Percentiles rank a stretch among this genome's conserved stretches.
Conservation (phyloP, 768 basidiomycete genomes). For the Guyanaporus albipodus region DNA sequence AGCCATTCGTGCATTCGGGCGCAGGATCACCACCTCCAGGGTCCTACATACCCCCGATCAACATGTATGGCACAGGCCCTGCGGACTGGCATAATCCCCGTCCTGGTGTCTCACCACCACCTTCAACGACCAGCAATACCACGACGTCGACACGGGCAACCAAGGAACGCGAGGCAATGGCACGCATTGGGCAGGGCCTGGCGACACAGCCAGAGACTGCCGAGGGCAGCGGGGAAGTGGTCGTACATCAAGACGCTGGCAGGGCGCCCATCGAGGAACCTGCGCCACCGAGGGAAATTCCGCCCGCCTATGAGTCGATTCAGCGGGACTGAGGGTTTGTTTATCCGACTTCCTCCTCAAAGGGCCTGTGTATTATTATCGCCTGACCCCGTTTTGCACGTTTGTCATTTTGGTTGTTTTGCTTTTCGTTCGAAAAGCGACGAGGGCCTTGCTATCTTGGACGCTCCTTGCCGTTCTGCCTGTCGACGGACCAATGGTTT, state of each 20-base stretch:
- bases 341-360: no score
- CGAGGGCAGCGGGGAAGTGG: conserved; percentile 21
- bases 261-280: conserved; percentile 20
- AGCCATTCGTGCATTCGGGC: not conserved
- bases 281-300: conserved; percentile 23
- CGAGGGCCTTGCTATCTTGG: no score
- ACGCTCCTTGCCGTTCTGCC: no score
- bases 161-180: conserved; percentile 26
- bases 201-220: conserved; percentile 20
- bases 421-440: no score
- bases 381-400: no score
- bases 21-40: not conserved
- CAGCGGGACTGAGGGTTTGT: conserved; percentile 10
- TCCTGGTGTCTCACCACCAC: conserved; percentile 18
- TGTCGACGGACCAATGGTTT: no score
- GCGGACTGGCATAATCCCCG: conserved; percentile 20
- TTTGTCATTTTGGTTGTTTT: no score
- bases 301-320: conserved; percentile 29
- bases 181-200: conserved; percentile 16
- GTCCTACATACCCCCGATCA: conserved; percentile 2
- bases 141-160: conserved; percentile 11
- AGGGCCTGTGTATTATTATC: no score
- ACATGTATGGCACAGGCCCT: conserved; percentile 12
- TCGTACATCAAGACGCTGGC: conserved; percentile 28
- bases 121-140: conserved; percentile 18